A percentile compares a stretch with the other conserved stretches of the same genome.
phyloP scores from a whole-genome alignment of 306 rosid species.

The Medicago truncatula region MtrunA17r5.0-ANR NC_053043.1:10214001-10214500 shows the following conservation, averaged over 20 bases:
- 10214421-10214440: slow-evolving; percentile 54
- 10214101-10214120: slow-evolving; percentile 72
- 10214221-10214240: slow-evolving; percentile 48
- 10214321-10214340: slow-evolving; percentile 51
- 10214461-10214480: slow-evolving; percentile 56
- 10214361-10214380: slow-evolving; percentile 44
- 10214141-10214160: slow-evolving; percentile 56
- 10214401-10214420: slow-evolving; percentile 64
- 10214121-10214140: slow-evolving; percentile 69
- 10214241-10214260: slow-evolving; percentile 40
- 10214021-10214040: slow-evolving; percentile 44
- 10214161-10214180: slow-evolving; percentile 49
- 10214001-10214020: slow-evolving; percentile 61
- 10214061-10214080: slow-evolving; percentile 38
- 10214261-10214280: slow-evolving; percentile 44
- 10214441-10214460: slow-evolving; percentile 56
- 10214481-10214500: slow-evolving; percentile 54
- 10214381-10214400: slow-evolving; percentile 59
- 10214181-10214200: slow-evolving; percentile 50
- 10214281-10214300: slow-evolving; percentile 37
- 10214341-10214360: slow-evolving; percentile 51
- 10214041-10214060: slow-evolving; percentile 49
- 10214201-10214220: slow-evolving; percentile 51
- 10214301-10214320: slow-evolving; percentile 53
- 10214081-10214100: slow-evolving; percentile 68